Evolutionary conservation across 345 rosid genomes (phyloP), one percentile per base, ranked within the genome.

Genomic region (Camelina neglecta): DNA sequence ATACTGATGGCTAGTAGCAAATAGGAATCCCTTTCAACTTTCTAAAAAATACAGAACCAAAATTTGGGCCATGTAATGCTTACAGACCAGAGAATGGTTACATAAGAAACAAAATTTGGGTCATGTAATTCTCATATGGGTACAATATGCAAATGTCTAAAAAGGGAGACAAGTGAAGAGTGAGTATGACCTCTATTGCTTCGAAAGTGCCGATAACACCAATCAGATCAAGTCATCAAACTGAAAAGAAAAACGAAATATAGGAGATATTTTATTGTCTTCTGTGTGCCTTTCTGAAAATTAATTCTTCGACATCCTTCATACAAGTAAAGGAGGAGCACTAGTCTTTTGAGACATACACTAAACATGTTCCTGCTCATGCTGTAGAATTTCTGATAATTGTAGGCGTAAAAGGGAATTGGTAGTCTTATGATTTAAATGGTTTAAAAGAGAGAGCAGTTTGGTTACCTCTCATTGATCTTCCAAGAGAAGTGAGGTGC

Each of bases 401-500:
- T 23, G 60, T 2, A 61, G 54, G 44, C 63, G 6, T 54, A 6
- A 12, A 55, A 44, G 48, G 44, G 13, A 33, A 55, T 4, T 45
- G 18, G 8, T 4, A 66, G 45, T 59, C 44, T 26, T 18, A 13
- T 36, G 35, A 9, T 50, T 67, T 20, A 5, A 39, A 75, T 38
- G 18, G 48, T 42, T 36, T 13, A 24, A 29, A 11, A 57, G 70
- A 23, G 11, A 39, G n/a, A 54, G 47, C 42, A 45, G 23, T 54
- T 55, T 71, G 20, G 63, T 65, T 71, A 77, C 81, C 81, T 68
- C 82, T 86, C 75, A 87, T 44, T 84, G 75, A 57, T 86, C 88
- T 81, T 86, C 86, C 79, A 92, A 74, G 62, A 95, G 96, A 64
- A 74, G 83, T 26, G 89, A 79, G 7, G 97, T 82, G 82, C 94